Evolutionary conservation across 2,329 filamentous ascomycete species (phyloP), one percentile per base, ranked within the genome.

Genomic region (Alternaria brassicae): DNA sequence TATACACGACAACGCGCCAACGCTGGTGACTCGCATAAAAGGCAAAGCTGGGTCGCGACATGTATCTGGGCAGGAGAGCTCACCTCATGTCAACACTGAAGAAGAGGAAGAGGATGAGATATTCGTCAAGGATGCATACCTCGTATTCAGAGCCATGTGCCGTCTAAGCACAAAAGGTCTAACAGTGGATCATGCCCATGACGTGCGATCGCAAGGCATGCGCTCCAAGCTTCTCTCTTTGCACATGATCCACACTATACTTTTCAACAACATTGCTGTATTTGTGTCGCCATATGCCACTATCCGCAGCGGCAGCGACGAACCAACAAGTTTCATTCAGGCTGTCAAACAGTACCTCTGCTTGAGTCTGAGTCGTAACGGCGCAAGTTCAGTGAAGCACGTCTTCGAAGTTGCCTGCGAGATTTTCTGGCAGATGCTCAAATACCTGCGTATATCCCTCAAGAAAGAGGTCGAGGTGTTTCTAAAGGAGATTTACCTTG

Each of bases 391-490:
- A 4, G 91, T 97, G 41, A 91, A 92, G 64, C 87, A 87, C 66
- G 93, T 99, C 0, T 99, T 98, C 72, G 94, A 98, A 73, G 92
- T 98, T 40, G 94, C 92, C 76, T 93, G 91, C 71, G 95, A 99
- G 77, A 96, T 98, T 28, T 99, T 99, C 77, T 99, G 93, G 93
- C 84, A 98, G 58, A 97, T 97, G 89, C 81, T 97, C 41, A 96
- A 96, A 76, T 90, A 92, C 70, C 91, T 99, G 87, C 88, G 96
- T 61, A 90, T 95, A 2, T 90, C 93, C 63, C 91, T 99, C 79
- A 99, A 99, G 88, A 96, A 97, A 86, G 95, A 99, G 75, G 91
- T 99, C 55, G 95, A 98, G 77, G 94, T 99, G 0, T 98, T 99
- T 74, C 80, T 99, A 59, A 98, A 98, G 75, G 95, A 99, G 74